phyloP scores from a whole-genome alignment of 495 filamentous ascomycete genomes.

The Trichoderma erinaceum region DNA sequence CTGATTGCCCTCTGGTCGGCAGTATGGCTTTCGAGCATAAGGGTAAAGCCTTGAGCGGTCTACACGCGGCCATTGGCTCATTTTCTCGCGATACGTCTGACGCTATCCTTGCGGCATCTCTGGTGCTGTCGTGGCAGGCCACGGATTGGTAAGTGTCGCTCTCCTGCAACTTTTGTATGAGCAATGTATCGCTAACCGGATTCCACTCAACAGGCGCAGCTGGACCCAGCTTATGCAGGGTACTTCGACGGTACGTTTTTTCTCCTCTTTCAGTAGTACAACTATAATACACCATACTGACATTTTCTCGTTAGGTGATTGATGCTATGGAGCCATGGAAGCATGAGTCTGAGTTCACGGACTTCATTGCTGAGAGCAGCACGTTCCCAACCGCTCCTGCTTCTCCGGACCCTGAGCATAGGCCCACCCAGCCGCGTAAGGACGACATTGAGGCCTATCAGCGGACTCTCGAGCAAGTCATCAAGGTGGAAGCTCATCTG shows the following conservation, averaged over 20 bases:
- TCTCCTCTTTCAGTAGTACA: neutral
- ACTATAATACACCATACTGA: constrained; percentile 24
- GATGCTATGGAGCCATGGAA: constrained; percentile 92
- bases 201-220: constrained; percentile 60
- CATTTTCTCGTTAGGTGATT: constrained; percentile 54
- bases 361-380: constrained; percentile 73
- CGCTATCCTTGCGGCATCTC: constrained; percentile 84
- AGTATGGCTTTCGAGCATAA: constrained; percentile 84
- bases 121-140: constrained; percentile 92
- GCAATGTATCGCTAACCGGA: constrained; percentile 25
- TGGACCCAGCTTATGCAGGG: constrained; percentile 93
- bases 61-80: constrained; percentile 76
- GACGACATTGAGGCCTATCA: constrained; percentile 65
- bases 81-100: constrained; percentile 88
- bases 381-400: constrained; percentile 58
- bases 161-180: constrained; percentile 29
- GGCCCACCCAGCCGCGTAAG: constrained; percentile 50
- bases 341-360: constrained; percentile 75
- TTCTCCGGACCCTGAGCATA: constrained; percentile 52
- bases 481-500: constrained; percentile 63
- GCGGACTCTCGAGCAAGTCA: constrained; percentile 60
- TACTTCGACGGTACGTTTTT: constrained; percentile 65
- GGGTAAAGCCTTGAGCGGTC: constrained; percentile 73
- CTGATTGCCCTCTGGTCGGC: constrained; percentile 71
- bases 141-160: constrained; percentile 78